Evolutionary conservation across 208 protist species (phyloP), one percentile per base, ranked within the genome.

Genomic region (Trypanosoma lewisi): DNA sequence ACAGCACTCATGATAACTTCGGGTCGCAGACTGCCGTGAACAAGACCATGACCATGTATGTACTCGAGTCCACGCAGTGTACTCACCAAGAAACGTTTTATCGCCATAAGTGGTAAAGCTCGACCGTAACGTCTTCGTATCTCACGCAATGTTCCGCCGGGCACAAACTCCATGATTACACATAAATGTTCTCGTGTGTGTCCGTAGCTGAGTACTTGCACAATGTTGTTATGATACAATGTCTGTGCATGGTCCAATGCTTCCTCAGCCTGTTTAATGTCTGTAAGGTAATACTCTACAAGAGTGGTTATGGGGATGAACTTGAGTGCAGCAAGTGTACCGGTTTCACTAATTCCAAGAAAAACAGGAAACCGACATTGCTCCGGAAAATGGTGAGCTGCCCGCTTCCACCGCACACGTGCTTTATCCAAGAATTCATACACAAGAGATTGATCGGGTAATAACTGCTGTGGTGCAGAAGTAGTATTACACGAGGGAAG

Each of bases 161-260:
- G 67, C n/a, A 76, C 55, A 63, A 69, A 80, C 57, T 80, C 80
- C 36, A 63, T 54, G 28, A 85, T 65, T 19, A 63, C 33, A 70
- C 67, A 78, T 9, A 77, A 44, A 45, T 77, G 67, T 53, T 63
- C 53, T 60, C 25, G 21, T 33, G 58, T 33, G 2, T 7, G 42
- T 19, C n/a, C 58, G 27, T 59, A 41, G 11, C 67, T 70, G 16
- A 82, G 51, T 27, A 74, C 54, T 64, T 82, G 73, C 0, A 80
- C 60, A 64, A 82, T 68, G 55, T 76, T 82, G 23, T 76, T 76
- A 52, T 86, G 73, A 41, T 73, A 74, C 45, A 78, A 71, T 27
- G 66, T 52, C 50, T 54, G 4, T 44, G 66, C n/a, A 39, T n/a
- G 41, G 42, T 23, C 58, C 66, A 6, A 73, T 36, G 31, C 47